Evolutionary conservation across 495 filamentous ascomycete species (phyloP), one percentile per base, ranked within the genome.

Genomic region (Aspergillus coremiiformis): DNA sequence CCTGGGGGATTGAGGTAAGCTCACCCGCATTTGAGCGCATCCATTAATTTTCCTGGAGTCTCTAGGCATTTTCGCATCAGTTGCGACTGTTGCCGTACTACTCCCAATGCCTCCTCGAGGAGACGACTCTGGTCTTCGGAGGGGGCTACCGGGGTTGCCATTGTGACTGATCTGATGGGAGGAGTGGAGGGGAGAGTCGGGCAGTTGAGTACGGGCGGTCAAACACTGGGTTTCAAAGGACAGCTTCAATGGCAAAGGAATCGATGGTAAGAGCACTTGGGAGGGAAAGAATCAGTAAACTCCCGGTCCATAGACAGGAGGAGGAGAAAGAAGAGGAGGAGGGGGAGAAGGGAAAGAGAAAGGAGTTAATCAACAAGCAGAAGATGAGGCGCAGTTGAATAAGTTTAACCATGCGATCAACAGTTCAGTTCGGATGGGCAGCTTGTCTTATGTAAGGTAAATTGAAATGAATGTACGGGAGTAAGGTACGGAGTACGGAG

Each of bases 1-100:
- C 67, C 70, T 75, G 49, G 57, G 46, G 51, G 52, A 37, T 26
- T 27, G 32, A 21, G 15, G 43, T 19, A 5, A 66, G 60, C 70
- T 66, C 61, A 97, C 93, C 92, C 93, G 89, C 93, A 97, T 71
- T 98, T 98, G 58, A 98, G 81, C 63, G 93, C 93, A 78, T 98
- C 93, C 93, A 98, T 98, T 54, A 98, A 83, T 81, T 98, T 98
- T 42, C 93, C 93, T 4, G 94, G 93, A 8, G 90, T 93, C 66
- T 98, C 94, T 44, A 98, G 79, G 65, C 89, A 95, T 76, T 92
- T 93, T 73, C 91, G 90, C 93, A 98, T 98, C 67, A 95, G 77
- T 47, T 81, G 76, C 21, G 90, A 89, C 81, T 98, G 93, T 72
- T 97, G 94, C 73, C 90, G 85, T 72, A 98, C 93, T 44, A 96